These are phyloP conservation scores for Camellia granthamiana DNA, from an alignment of 148 eudicot species.

Conservation along the genomic window DNA sequence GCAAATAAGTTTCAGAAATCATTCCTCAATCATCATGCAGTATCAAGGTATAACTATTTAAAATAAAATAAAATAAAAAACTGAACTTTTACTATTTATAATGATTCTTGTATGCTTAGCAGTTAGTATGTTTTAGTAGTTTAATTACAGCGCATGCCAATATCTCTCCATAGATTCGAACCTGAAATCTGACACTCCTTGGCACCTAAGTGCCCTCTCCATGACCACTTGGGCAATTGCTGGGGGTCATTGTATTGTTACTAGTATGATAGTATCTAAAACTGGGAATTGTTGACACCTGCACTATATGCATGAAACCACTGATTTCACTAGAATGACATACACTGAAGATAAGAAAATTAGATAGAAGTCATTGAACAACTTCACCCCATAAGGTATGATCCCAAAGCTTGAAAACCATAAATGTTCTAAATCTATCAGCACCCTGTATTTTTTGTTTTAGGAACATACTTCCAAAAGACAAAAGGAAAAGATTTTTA, in stretches of 20 bases:
- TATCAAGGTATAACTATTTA: background rate
- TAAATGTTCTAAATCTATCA: slow-evolving; percentile 2
- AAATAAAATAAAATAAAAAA: background rate
- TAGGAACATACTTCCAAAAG: background rate
- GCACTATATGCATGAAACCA: background rate
- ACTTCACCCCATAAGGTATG: background rate
- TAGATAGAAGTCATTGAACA: background rate
- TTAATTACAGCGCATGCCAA: no score
- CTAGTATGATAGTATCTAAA: background rate
- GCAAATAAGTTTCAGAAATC: slow-evolving; percentile 2
- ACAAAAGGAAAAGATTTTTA: background rate
- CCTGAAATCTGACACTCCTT: no score
- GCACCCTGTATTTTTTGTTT: background rate
- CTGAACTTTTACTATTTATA: no score
- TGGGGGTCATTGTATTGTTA: no score
- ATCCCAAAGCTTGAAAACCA: slow-evolving; percentile 3
- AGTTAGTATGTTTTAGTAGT: no score
- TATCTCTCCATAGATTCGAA: no score
- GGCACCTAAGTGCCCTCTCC: no score
- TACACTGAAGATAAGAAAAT: background rate
- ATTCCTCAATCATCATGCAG: background rate
- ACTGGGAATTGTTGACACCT: background rate
- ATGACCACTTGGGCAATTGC: no score
- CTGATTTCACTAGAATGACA: no score
- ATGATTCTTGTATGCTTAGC: no score